Evolutionary conservation across 805 yeast species (phyloP).

Genomic region (Pichia membranifaciens): DNA sequence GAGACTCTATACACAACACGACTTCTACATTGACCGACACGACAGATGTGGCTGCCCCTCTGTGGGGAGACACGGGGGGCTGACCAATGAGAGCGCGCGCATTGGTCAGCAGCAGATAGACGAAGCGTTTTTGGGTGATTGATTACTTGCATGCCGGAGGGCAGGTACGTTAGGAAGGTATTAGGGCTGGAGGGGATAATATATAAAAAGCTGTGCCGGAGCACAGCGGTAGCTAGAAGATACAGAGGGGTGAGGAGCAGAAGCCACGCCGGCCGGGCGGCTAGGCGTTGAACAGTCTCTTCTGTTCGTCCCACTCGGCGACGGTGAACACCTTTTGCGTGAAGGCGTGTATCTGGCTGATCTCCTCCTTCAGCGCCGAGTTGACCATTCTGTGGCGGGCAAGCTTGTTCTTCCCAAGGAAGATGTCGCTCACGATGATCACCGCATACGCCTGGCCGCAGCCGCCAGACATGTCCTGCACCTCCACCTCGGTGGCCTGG

Average conservation of each 20-base stretch:
- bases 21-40: too few relatives aligned
- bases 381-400: slow-evolving; percentile 86
- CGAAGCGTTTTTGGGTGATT: too few relatives aligned
- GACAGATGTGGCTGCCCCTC: too few relatives aligned
- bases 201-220: too few relatives aligned
- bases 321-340: slow-evolving; percentile 87
- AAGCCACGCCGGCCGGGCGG: too few relatives aligned
- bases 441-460: slow-evolving; percentile 98
- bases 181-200: too few relatives aligned
- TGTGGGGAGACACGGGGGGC: neutral
- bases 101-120: slow-evolving; percentile 1
- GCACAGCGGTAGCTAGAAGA: too few relatives aligned
- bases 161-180: neutral
- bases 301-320: slow-evolving; percentile 69
- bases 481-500: slow-evolving; percentile 61
- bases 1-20: too few relatives aligned
- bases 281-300: slow-evolving; percentile 21
- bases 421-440: slow-evolving; percentile 65
- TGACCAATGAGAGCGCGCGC: slow-evolving; percentile 3
- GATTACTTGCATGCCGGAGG: neutral
- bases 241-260: too few relatives aligned
- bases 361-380: slow-evolving; percentile 72
- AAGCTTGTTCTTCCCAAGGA: slow-evolving; percentile 76
- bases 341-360: slow-evolving; percentile 86
- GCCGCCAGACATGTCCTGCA: slow-evolving; percentile 81